A percentile compares a stretch with the other conserved stretches of the same genome.
These are phyloP conservation scores for Calocybe gambosa DNA, from an alignment of 1,284 basidiomycete genomes.

Conservation along the genomic window DNA sequence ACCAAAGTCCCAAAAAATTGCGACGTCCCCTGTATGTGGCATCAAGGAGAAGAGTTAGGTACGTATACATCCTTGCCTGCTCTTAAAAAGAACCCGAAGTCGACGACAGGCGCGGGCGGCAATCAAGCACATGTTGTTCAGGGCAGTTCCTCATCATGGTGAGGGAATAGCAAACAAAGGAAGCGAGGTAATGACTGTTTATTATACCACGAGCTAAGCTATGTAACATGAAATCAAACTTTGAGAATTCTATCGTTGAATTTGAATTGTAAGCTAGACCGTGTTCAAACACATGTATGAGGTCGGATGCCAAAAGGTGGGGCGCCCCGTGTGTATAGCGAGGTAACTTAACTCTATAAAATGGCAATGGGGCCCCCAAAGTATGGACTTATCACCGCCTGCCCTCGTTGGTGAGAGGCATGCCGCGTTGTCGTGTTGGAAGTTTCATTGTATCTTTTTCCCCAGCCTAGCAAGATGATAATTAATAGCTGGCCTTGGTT, in stretches of 20 bases:
- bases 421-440: constrained; percentile 4
- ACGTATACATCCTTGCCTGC: background rate
- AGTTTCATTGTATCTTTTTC: constrained; percentile 59
- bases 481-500: constrained; percentile 72
- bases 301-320: too few species aligned
- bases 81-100: background rate
- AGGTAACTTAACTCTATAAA: too few species aligned
- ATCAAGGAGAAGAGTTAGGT: constrained; percentile 18
- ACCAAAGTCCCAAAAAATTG: constrained; percentile 64
- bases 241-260: too few species aligned
- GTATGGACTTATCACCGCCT: too few species aligned
- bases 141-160: background rate
- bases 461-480: constrained; percentile 77
- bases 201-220: too few species aligned
- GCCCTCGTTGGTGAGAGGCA: background rate
- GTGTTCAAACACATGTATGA: too few species aligned
- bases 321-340: too few species aligned
- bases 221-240: too few species aligned
- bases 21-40: constrained; percentile 34
- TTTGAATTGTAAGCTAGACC: too few species aligned
- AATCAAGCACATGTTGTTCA: background rate
- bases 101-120: background rate
- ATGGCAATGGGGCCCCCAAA: too few species aligned
- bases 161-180: too few species aligned
- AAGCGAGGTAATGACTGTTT: too few species aligned